Evolutionary conservation across 306 rosid genomes (phyloP), one percentile per base, ranked within the genome.

Genomic region (Nissolia schottii): DNA sequence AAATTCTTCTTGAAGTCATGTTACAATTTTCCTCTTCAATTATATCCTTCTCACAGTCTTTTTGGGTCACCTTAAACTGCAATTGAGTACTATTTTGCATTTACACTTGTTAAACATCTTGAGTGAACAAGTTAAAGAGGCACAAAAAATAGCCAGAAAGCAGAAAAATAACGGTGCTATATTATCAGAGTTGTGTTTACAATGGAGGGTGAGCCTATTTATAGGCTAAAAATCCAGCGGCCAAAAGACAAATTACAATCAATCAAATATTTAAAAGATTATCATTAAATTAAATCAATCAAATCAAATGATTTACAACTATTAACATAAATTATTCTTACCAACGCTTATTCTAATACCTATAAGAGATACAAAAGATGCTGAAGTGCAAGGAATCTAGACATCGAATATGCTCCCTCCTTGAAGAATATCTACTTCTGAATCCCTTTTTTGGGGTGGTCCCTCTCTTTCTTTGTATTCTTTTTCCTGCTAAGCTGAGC

Each of bases 401-500:
- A 63, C 61, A 77, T 14, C 20, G 75, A 77, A 75, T 75, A 82
- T 85, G 66, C 86, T 51, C 1, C 29, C 15, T 35, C 38, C 70
- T 59, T 70, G 20, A 15, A 58, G 82, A 61, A 85, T 85, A 81
- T 85, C 77, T 83, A 14, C 13, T 34, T 48, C 1, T 45, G 24
- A 70, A 50, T 61, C 77, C 75, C 77, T 11, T 37, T 11, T 37
- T 18, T 0, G 3, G 27, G 49, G 23, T n/a, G 27, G 49, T 18
- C 41, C 62, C 41, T 55, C 55, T n/a, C n/a, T n/a, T n/a, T n/a
- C n/a, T n/a, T n/a, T 24, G 53, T 61, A 19, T 20, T 50, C 1
- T 48, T 49, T 60, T 0, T 34, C 5, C 25, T 3, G 60, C 14
- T 70, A n/a, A n/a, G 4, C 13, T 22, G 8, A 12, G 9, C 8